Conservation (phyloP, 148 eudicot genomes). For the Hydrangea macrophylla region DNA sequence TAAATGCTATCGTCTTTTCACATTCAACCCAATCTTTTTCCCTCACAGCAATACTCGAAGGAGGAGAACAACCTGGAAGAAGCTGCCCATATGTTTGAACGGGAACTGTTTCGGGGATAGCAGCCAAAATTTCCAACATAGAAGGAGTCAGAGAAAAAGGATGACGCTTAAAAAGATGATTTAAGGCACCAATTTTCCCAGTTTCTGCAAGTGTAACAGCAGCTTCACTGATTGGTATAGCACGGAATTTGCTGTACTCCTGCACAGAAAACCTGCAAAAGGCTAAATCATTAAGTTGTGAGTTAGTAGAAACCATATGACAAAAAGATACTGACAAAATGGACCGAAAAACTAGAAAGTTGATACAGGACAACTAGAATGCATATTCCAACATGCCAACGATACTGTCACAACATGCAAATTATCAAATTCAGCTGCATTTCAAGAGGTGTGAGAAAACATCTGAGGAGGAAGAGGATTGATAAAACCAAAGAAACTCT, state of each 20-base stretch:
- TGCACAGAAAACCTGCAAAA: conserved; percentile 79
- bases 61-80: conserved; percentile 87
- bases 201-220: conserved; percentile 81
- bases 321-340: neutral
- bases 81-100: conserved; percentile 90
- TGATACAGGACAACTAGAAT: neutral
- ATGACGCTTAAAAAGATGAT: conserved; percentile 91
- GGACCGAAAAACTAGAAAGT: neutral
- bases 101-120: conserved; percentile 90
- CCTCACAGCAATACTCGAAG: conserved; percentile 56
- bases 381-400: neutral
- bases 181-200: conserved; percentile 96
- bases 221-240: conserved; percentile 62
- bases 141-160: conserved; percentile 70
- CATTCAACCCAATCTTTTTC: conserved; percentile 98
- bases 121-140: conserved; percentile 76
- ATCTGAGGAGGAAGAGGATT: neutral
- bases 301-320: conserved; percentile 36
- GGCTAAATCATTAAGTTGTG: conserved; percentile 44
- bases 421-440: neutral
- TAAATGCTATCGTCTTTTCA: conserved; percentile 55
- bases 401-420: neutral
- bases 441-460: neutral
- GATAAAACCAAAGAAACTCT: neutral
- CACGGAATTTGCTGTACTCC: conserved; percentile 81